These are phyloP conservation scores for Trichoderma semiorbis DNA, from an alignment of 2,329 filamentous ascomycete species.

Conservation along the genomic window DNA sequence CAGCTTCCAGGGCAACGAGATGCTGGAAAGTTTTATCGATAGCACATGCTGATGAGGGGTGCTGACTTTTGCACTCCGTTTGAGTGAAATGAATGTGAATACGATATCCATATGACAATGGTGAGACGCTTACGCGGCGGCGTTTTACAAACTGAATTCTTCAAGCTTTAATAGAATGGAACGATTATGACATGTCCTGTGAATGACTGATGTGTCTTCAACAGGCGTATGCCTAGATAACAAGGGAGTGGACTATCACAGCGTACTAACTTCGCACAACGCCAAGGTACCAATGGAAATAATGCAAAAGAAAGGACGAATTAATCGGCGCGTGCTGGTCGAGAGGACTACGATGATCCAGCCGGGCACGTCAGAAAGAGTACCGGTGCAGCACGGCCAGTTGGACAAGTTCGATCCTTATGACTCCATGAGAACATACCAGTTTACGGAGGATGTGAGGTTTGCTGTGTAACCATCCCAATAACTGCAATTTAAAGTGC, in stretches of 20 bases:
- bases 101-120: not conserved
- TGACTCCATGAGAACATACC: too few species aligned
- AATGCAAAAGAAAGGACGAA: too few species aligned
- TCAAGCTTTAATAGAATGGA: not conserved
- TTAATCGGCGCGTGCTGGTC: too few species aligned
- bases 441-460: too few species aligned
- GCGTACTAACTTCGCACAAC: too few species aligned
- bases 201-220: not conserved
- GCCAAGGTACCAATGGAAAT: too few species aligned
- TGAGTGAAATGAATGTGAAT: not conserved
- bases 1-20: conserved; percentile 24
- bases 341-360: too few species aligned
- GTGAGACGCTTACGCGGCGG: not conserved
- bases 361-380: too few species aligned
- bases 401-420: too few species aligned
- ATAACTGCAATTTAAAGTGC: too few species aligned
- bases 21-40: not conserved
- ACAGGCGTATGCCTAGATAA: too few species aligned
- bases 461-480: not conserved
- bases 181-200: not conserved
- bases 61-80: not conserved
- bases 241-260: not conserved
- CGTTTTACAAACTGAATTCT: not conserved
- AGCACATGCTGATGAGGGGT: not conserved
- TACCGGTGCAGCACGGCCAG: too few species aligned